phyloP scores from a whole-genome alignment of 768 basidiomycete species.

The Rhizopogon salebrosus region DNA sequence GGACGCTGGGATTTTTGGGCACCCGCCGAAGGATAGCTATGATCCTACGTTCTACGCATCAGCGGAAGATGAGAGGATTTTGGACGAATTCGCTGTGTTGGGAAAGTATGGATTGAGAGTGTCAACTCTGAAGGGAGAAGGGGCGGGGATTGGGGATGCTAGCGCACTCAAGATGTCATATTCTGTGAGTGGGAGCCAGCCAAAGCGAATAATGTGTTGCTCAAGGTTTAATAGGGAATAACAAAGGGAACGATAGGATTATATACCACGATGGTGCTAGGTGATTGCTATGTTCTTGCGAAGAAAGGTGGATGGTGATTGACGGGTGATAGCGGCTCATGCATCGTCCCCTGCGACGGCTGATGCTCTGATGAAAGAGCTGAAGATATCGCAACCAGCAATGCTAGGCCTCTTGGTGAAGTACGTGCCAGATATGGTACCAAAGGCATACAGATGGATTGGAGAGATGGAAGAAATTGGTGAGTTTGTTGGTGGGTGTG shows the following conservation, averaged over 20 bases:
- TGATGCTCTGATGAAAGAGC: constrained; percentile 47
- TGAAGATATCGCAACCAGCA: constrained; percentile 40
- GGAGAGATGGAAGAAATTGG: constrained; percentile 64
- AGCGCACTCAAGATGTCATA: constrained; percentile 65
- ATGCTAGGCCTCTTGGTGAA: constrained; percentile 35
- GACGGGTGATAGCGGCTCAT: constrained; percentile 39
- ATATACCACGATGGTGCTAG: constrained; percentile 51
- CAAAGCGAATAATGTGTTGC: neutral
- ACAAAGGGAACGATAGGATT: constrained; percentile 50
- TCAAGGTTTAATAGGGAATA: constrained; percentile 38
- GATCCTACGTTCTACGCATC: constrained; percentile 56
- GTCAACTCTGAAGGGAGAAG: constrained; percentile 40
- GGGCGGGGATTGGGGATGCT: constrained; percentile 48
- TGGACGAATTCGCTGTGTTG: constrained; percentile 37
- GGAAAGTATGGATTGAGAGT: constrained; percentile 41
- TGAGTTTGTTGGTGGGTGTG: constrained; percentile 43
- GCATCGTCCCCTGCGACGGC: constrained; percentile 57
- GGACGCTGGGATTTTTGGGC: constrained; percentile 55
- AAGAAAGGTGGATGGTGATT: neutral
- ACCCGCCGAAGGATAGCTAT: constrained; percentile 42
- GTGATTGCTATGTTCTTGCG: constrained; percentile 23
- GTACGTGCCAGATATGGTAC: constrained; percentile 44
- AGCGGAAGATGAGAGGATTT: constrained; percentile 26
- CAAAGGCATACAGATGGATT: constrained; percentile 60
- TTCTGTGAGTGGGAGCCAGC: constrained; percentile 35